Conservation (phyloP, 2,329 filamentous ascomycete species). For the Pseudogymnoascus sp. region DNA sequence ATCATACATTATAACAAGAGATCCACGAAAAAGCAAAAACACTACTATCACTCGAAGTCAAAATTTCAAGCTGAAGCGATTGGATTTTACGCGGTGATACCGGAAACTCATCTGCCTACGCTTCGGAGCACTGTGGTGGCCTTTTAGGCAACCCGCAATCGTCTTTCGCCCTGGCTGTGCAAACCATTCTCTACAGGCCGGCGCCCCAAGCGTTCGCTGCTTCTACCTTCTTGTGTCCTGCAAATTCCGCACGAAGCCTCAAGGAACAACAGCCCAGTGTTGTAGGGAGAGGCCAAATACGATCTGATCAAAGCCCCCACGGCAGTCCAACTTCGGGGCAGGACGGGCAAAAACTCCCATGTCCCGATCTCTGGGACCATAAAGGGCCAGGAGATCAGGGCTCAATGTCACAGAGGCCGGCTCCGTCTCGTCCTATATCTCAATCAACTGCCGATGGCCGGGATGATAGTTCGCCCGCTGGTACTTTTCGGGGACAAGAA, state of each 20-base stretch:
- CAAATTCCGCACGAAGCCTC: slow-evolving; percentile 10
- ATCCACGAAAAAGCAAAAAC: background rate
- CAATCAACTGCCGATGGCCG: slow-evolving; percentile 33
- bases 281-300: slow-evolving; percentile 20
- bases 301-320: slow-evolving; percentile 17
- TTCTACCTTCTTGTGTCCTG: slow-evolving; percentile 15
- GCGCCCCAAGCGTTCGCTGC: slow-evolving; percentile 17
- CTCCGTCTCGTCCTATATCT: slow-evolving; percentile 50
- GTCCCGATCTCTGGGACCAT: slow-evolving; percentile 47
- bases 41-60: background rate
- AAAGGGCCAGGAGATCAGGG: slow-evolving; percentile 50
- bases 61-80: background rate
- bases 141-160: slow-evolving; percentile 1
- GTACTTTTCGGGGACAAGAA: background rate
- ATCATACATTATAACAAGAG: slow-evolving; percentile 9
- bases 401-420: slow-evolving; percentile 59
- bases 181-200: slow-evolving; percentile 29
- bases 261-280: slow-evolving; percentile 17
- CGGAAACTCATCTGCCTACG: background rate
- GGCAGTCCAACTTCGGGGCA: background rate
- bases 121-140: background rate
- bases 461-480: slow-evolving; percentile 13
- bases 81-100: background rate
- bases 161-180: slow-evolving; percentile 36
- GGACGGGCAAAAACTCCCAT: slow-evolving; percentile 43